Base-by-base conservation (phyloP, 345 rosid genomes). In the Abelmoschus esculentus region DNA sequence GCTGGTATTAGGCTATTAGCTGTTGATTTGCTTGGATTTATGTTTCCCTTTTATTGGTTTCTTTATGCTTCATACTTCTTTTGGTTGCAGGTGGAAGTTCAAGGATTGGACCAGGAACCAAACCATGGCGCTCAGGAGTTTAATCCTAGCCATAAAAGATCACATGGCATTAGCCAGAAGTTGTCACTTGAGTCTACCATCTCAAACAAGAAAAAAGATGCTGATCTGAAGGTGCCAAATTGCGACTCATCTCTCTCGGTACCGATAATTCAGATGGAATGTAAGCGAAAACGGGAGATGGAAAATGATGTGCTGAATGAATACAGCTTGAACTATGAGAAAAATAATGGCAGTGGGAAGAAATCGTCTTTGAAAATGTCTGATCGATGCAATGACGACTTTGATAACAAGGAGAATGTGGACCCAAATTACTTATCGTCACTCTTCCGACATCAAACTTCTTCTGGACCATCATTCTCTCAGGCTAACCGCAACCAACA, bases 41-140 rank as follows among this genome's bases (percentile, higher is more conserved):
- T 36, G 42, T 17, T 62, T 52, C 44, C 26, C 8, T 34, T 53
- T 28, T 19, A 17, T 40, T 64, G 34, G 29, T 1, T 67, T 65
- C 17, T 32, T 15, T 69, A 15, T n/a, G 7, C 44, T 17, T 26
- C 54, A 57, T 32, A 44, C 61, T 14, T 6, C 28, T 53, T 67
- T 67, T 69, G 15, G 28, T 66, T 79, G 61, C 78, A 89, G 97
- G 72, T 70, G 73, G 81, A 78, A 67, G 57, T 32, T 75, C 70
- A 66, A 71, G 76, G 58, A 49, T 49, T 53, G 9, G 74, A 65
- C 26, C 70, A 40, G 69, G 77, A 64, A 66, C 59, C 73, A 56
- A 80, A 58, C 34, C 62, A 73, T 70, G 82, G 67, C 66, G 69
- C 40, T 10, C 49, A 59, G 56, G 83, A 69, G 62, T 12, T 42